Base-by-base conservation (phyloP, 441 rosid species). In the Croton setiger region DNA sequence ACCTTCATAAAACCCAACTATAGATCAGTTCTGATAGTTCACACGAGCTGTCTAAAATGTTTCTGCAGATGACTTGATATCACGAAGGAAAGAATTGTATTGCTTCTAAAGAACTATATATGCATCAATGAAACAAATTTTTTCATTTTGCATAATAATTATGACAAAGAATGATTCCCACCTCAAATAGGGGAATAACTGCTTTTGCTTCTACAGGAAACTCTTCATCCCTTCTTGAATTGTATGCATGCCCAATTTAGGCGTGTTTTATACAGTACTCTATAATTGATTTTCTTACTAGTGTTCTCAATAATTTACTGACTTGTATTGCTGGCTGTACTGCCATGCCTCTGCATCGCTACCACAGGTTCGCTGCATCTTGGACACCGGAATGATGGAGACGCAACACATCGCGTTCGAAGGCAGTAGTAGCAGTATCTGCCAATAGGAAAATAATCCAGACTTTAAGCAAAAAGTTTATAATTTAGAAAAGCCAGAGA, bases 351-450 rank as follows among this genome's bases (percentile, higher is more conserved):
- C 81, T 87, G 97, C 93, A 91, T 93, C 21, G 96, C 97, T 45
- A 82, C 80, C 60, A 94, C 91, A 0, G 81, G 91, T 77, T 89
- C 93, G 17, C 78, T 78, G 78, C 97, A 94, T 77, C 84, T 82
- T 39, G 84, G 76, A 68, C 97, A 94, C 48, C 86, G 85, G 81
- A 87, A 94, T 0, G 93, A 86, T 70, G 89, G 74, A 66, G 89
- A 72, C 39, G 97, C 88, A 4, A 90, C 80, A 70, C 93, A 94
- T 14, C 97, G 88, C 45, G 96, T 94, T 77, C 90, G 80, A 18
- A 94, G 89, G 79, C 98, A 94, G 75, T 90, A 87, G 77, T 90
- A 92, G 74, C 97, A 94, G 77, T 94, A 92, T 89, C 99, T 94
- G 86, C 61, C 80, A 81, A 66, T 62, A 64, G 39, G 54, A 67